These are phyloP conservation scores for Citrullus colocynthis DNA, from an alignment of 306 rosid genomes.

Conservation along the genomic window DNA sequence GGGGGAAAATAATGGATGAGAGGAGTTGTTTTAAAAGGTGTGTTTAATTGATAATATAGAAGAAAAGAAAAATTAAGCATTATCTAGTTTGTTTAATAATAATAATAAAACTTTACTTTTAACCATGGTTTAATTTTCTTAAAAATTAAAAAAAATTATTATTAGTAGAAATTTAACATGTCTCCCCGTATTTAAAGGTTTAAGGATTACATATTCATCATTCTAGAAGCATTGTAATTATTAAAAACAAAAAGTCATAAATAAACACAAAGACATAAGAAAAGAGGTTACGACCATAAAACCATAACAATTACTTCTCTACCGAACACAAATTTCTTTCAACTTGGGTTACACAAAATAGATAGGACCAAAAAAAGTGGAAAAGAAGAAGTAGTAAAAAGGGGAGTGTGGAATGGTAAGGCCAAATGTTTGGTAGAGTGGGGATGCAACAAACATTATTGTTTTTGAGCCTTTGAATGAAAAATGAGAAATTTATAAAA, in stretches of 20 bases:
- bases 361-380: not conserved
- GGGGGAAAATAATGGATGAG: not conserved
- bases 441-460: slow-evolving; percentile 34
- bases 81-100: no score
- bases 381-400: not conserved
- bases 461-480: not conserved
- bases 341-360: not conserved
- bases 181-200: no score
- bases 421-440: slow-evolving; percentile 28
- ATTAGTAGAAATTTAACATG: no score
- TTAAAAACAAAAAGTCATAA: no score
- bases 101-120: no score
- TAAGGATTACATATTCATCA: no score
- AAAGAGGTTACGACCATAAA: no score
- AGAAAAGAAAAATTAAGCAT: not conserved
- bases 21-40: not conserved
- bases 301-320: not conserved
- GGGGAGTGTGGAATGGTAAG: not conserved
- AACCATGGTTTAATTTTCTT: no score
- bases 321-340: not conserved
- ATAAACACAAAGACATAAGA: no score
- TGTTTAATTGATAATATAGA: not conserved
- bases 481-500: slow-evolving; percentile 2
- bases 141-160: no score
- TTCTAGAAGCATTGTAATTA: no score